Conservation (phyloP, 2,329 filamentous ascomycete genomes). For the Neodidymelliopsis sp. region DNA sequence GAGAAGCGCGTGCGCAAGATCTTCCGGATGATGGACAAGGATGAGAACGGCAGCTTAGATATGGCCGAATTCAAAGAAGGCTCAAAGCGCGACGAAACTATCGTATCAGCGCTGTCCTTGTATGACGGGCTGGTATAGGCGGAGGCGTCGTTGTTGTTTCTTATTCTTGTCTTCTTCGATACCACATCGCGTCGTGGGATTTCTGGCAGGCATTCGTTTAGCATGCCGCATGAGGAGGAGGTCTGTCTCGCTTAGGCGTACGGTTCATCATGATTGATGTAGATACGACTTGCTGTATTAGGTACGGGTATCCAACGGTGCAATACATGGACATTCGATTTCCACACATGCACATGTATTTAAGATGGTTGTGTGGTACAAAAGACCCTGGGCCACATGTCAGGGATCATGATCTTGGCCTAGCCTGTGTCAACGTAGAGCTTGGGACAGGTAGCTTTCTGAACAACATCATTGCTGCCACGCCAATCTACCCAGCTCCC, state of each 20-base stretch:
- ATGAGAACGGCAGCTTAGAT: constrained; percentile 96
- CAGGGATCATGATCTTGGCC: constrained; percentile 7
- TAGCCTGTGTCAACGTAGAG: constrained; percentile 22
- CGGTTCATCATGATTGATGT: constrained; percentile 44
- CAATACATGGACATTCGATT: constrained; percentile 15
- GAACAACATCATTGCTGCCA: constrained; percentile 27
- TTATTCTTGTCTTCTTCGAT: constrained; percentile 47
- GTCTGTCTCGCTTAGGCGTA: constrained; percentile 44
- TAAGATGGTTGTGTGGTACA: background rate
- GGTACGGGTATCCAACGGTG: constrained; percentile 14
- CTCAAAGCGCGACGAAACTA: constrained; percentile 98
- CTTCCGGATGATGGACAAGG: constrained; percentile 99
- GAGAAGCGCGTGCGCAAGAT: constrained; percentile 99
- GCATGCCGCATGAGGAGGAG: constrained; percentile 40
- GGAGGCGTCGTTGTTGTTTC: constrained; percentile 36
- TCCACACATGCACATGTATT: background rate
- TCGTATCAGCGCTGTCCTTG: constrained; percentile 93
- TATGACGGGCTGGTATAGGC: constrained; percentile 90
- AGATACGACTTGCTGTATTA: constrained; percentile 36
- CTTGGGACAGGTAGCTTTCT: constrained; percentile 38
- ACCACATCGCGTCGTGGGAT: constrained; percentile 49
- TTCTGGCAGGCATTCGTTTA: constrained; percentile 39
- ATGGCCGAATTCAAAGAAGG: constrained; percentile 99
- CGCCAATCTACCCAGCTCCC: constrained; percentile 6
- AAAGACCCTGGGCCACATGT: background rate